A percentile compares a stretch with the other conserved stretches of the same genome.
These are phyloP conservation scores for Bipolaris gigantea DNA, from an alignment of 2,329 filamentous ascomycete species.

Conservation along the genomic window DNA sequence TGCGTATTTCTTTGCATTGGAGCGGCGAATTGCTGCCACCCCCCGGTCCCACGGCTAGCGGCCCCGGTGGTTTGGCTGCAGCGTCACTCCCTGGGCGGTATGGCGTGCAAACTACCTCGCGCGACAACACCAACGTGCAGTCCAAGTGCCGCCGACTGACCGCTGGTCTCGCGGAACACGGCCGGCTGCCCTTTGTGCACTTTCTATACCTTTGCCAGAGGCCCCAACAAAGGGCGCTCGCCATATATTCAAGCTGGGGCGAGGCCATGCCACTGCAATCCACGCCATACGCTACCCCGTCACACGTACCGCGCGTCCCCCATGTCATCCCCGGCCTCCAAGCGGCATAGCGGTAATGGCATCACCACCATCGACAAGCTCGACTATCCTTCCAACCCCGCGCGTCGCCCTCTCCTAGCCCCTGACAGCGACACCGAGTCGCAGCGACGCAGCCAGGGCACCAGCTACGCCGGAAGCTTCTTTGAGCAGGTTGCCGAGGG, in stretches of 20 bases:
- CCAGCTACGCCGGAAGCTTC: slow-evolving; percentile 56
- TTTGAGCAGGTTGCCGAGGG: slow-evolving; percentile 64
- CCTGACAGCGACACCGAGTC: slow-evolving; percentile 39
- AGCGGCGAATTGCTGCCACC: slow-evolving; percentile 13
- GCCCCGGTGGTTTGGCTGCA: slow-evolving; percentile 25
- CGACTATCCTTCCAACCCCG: slow-evolving; percentile 49
- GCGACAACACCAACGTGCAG: slow-evolving; percentile 32
- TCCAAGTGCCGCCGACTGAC: slow-evolving; percentile 27
- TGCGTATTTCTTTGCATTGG: slow-evolving; percentile 9
- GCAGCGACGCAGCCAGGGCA: slow-evolving; percentile 46
- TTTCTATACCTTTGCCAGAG: background rate
- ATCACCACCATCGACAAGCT: slow-evolving; percentile 52
- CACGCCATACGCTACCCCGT: slow-evolving; percentile 19
- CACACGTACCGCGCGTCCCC: slow-evolving; percentile 22
- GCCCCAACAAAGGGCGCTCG: background rate
- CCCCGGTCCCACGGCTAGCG: background rate
- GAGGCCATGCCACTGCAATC: slow-evolving; percentile 10
- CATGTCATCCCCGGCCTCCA: slow-evolving; percentile 39
- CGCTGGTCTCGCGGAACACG: slow-evolving; percentile 12
- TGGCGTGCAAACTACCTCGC: slow-evolving; percentile 20
- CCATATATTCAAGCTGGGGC: background rate
- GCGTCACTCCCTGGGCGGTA: slow-evolving; percentile 14
- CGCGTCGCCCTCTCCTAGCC: slow-evolving; percentile 47
- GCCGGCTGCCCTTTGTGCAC: background rate
- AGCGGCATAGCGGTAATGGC: slow-evolving; percentile 36